Evolutionary conservation across 2,329 filamentous ascomycete genomes (phyloP).

Genomic region (Pseudocercospora crystallina): DNA sequence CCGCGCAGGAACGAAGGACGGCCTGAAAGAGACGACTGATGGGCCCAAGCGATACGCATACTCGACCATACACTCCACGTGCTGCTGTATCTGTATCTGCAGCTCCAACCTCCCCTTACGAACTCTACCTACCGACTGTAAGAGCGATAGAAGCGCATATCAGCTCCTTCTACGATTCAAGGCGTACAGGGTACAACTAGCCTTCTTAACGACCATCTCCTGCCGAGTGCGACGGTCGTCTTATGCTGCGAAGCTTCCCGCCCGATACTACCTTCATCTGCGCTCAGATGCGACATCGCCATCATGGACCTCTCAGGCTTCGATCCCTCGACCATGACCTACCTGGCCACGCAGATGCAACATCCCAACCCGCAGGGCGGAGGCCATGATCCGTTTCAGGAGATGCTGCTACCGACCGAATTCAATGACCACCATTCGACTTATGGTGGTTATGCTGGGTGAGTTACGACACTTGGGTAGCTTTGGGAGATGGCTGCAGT

Average conservation of each 20-base stretch:
- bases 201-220: no score
- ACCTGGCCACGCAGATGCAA: constrained; percentile 58
- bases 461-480: constrained; percentile 16
- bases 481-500: no score
- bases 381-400: constrained; percentile 41
- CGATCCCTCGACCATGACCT: constrained; percentile 53
- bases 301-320: constrained; percentile 31
- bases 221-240: not conserved
- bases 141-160: no score
- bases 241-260: constrained; percentile 16
- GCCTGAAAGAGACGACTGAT: no score
- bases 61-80: no score
- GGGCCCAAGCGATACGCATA: no score
- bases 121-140: no score
- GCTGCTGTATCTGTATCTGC: no score
- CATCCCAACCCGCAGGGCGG: constrained; percentile 54
- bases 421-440: constrained; percentile 59
- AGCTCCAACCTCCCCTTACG: no score
- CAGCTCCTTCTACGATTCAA: not conserved
- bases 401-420: constrained; percentile 55
- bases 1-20: constrained; percentile 9
- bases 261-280: constrained; percentile 13
- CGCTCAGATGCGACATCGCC: constrained; percentile 24
- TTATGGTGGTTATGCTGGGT: constrained; percentile 63
- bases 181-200: not conserved